Evolutionary conservation across 345 rosid genomes (phyloP).

Genomic region (Murraya koenigii): DNA sequence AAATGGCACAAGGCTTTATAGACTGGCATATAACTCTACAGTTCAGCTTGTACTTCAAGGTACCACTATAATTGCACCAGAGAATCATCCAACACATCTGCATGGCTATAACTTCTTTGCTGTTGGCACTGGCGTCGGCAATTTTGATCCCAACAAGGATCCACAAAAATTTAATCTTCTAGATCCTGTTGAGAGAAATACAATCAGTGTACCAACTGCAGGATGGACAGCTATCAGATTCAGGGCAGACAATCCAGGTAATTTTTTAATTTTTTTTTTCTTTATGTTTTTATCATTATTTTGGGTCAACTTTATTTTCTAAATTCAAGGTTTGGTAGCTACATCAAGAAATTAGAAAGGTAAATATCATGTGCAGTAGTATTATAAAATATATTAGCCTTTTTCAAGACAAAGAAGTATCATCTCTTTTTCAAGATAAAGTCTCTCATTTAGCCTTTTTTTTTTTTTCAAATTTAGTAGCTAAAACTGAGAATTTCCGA

Average conservation of each 20-base stretch:
- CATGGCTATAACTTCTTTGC: constrained; percentile 68
- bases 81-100: constrained; percentile 70
- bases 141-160: constrained; percentile 53
- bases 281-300: neutral
- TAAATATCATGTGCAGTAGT: neutral
- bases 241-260: constrained; percentile 83
- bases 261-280: neutral
- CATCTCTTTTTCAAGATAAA: neutral
- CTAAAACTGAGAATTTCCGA: neutral
- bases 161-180: constrained; percentile 61
- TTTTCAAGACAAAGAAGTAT: constrained; percentile 12
- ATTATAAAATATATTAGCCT: neutral
- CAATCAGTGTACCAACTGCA: constrained; percentile 62
- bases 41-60: constrained; percentile 76
- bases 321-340: neutral
- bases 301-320: neutral
- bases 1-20: constrained; percentile 61
- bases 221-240: constrained; percentile 84
- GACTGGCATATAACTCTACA: constrained; percentile 53
- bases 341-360: neutral
- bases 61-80: constrained; percentile 61
- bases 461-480: neutral
- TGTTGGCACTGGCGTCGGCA: constrained; percentile 69
- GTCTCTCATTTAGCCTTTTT: neutral
- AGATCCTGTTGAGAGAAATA: constrained; percentile 87